Conservation (phyloP, 2,329 filamentous ascomycete genomes). For the Pestalotiopsis sp. region DNA sequence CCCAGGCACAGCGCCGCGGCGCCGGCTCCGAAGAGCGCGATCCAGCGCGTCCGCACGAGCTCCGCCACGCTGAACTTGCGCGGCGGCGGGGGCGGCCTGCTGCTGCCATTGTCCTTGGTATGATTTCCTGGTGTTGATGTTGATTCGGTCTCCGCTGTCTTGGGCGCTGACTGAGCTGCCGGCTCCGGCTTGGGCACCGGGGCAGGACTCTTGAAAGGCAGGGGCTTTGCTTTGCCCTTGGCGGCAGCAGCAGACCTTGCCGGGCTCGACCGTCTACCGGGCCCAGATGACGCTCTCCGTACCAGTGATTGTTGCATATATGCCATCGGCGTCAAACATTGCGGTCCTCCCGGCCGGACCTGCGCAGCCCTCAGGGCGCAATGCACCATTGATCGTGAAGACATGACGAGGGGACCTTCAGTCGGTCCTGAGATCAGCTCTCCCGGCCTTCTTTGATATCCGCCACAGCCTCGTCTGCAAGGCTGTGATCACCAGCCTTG, state of each 20-base stretch:
- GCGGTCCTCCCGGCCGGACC: neutral
- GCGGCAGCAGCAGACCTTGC: neutral
- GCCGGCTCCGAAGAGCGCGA: slow-evolving; percentile 51
- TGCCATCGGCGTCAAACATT: neutral
- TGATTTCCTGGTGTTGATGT: neutral
- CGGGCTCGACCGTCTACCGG: neutral
- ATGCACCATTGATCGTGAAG: neutral
- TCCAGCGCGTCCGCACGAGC: slow-evolving; percentile 39
- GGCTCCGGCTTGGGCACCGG: neutral
- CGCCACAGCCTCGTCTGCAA: too few relatives aligned
- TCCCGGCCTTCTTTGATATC: neutral
- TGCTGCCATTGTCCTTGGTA: neutral
- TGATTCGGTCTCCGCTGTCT: neutral
- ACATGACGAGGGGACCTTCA: neutral
- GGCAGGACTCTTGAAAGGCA: neutral
- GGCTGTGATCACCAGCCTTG: too few relatives aligned
- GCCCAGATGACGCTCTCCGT: neutral
- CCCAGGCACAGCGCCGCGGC: slow-evolving; percentile 49
- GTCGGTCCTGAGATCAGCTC: neutral
- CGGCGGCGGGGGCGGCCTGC: neutral
- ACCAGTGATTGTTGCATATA: neutral
- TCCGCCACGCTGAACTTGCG: slow-evolving; percentile 18
- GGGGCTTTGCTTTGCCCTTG: neutral
- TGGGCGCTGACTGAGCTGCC: neutral
- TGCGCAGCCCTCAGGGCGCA: neutral